These are phyloP conservation scores for Alternaria gaisen DNA, from an alignment of 2,329 filamentous ascomycete genomes.

Conservation along the genomic window DNA sequence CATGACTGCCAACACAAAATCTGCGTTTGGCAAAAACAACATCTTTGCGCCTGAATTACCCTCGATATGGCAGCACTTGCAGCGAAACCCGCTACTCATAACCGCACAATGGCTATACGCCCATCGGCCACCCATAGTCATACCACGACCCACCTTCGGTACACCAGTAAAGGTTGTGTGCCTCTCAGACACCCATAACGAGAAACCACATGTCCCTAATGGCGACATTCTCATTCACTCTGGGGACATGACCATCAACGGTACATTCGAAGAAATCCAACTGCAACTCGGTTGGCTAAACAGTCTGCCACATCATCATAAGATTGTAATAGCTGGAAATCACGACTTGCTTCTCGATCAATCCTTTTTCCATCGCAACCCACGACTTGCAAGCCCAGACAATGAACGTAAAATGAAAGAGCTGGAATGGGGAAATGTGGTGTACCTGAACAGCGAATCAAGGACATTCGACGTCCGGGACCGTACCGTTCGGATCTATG, in stretches of 20 bases:
- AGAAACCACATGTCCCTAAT: slow-evolving; percentile 62
- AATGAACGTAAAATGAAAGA: slow-evolving; percentile 36
- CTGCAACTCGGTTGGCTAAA: slow-evolving; percentile 80
- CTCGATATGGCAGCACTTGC: not conserved
- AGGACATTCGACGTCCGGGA: slow-evolving; percentile 59
- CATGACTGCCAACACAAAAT: not conserved
- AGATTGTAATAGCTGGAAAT: slow-evolving; percentile 83
- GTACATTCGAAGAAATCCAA: slow-evolving; percentile 76
- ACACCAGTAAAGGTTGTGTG: slow-evolving; percentile 74
- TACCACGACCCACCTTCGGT: not conserved
- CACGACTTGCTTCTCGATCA: slow-evolving; percentile 65
- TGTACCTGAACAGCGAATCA: not conserved
- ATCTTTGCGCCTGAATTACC: not conserved
- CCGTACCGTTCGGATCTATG: slow-evolving; percentile 74
- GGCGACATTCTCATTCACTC: slow-evolving; percentile 89
- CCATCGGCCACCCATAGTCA: not conserved
- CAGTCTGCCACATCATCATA: slow-evolving; percentile 74
- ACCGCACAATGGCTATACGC: slow-evolving; percentile 2
- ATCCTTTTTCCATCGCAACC: slow-evolving; percentile 28
- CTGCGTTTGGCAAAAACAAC: not conserved
- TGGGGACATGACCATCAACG: slow-evolving; percentile 79
- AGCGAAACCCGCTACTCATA: not conserved
- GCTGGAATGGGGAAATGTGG: slow-evolving; percentile 57
- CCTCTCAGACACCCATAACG: slow-evolving; percentile 84
- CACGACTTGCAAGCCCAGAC: slow-evolving; percentile 58